A percentile compares a stretch with the other conserved stretches of the same genome.
These are phyloP conservation scores for Ambrosiella beaveri DNA, from an alignment of 2,329 filamentous ascomycete species.

Conservation along the genomic window DNA sequence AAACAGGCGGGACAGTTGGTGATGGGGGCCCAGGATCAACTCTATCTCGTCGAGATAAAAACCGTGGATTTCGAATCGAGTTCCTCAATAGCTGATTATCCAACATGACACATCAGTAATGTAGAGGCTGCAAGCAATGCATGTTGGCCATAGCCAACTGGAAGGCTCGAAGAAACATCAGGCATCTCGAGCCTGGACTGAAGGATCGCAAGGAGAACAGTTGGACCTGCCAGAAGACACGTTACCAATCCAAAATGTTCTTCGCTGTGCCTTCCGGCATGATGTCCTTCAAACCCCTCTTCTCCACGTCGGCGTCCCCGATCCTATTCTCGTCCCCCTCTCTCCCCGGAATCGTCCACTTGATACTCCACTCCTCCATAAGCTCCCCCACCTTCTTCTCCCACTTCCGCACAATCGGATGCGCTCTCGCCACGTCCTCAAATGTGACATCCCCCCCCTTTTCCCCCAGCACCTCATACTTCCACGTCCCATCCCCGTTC, in stretches of 20 bases:
- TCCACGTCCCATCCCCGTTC: constrained; percentile 54
- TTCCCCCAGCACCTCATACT: constrained; percentile 34
- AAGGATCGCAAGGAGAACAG: not conserved
- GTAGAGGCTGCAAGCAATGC: no score
- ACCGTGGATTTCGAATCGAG: no score
- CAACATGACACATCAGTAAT: no score
- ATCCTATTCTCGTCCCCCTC: constrained; percentile 19
- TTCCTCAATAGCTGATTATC: no score
- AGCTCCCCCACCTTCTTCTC: not conserved
- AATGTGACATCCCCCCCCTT: constrained; percentile 31
- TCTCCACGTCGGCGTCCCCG: constrained; percentile 5
- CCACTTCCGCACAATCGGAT: constrained; percentile 50
- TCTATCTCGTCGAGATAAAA: no score
- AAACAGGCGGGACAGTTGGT: no score
- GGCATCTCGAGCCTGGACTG: not conserved
- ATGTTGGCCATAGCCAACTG: no score
- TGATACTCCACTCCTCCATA: constrained; percentile 9
- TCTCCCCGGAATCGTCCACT: constrained; percentile 10
- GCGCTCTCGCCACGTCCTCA: constrained; percentile 44
- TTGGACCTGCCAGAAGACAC: not conserved
- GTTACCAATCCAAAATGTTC: constrained; percentile 16
- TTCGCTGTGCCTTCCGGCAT: constrained; percentile 10
- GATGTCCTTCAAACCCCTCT: constrained; percentile 20
- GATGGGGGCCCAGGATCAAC: no score
- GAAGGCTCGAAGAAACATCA: no score